Evolutionary conservation across 2,329 filamentous ascomycete genomes (phyloP), one percentile per base, ranked within the genome.

Genomic region (Coniella lustricola): DNA sequence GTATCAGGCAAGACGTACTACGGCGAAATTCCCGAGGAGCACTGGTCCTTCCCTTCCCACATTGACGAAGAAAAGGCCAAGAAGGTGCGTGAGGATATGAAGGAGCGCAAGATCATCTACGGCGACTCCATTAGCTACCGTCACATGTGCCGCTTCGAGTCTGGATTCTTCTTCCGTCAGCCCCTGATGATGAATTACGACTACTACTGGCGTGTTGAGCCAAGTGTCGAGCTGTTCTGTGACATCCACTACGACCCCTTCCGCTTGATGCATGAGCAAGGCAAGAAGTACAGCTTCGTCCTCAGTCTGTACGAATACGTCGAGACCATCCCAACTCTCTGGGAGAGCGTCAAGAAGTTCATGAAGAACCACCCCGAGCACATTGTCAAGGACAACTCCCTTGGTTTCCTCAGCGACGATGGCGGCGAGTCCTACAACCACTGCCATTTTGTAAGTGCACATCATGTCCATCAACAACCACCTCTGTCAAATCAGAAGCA

Each of bases 61-160:
- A 98, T 98, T 61, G 93, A 98, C 64, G 86, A 95, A 69, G 87
- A 96, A 44, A 94, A 87, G 72, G 94, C 93, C 36, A 80, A 81
- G 62, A 86, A 88, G 68, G 90, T 93, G 52, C 87, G 93, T 53
- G 85, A 96, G 71, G 88, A 96, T 60, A 98, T 98, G 93, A 82
- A 81, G 49, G 79, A 88, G 66, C 82, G 84, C 64, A 94, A 96
- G 73, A 95, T 98, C 67, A 98, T 98, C 69, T 98, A 98, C 65
- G 93, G 93, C 53, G 93, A 97, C 68, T 95, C 90, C 10, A 72
- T 95, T 70, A 95, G 88, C 72, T 98, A 98, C 74, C 84, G 93
- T 55, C 94, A 98, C 75, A 98, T 98, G 93, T 98, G 93, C 71
- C 88, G 93, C 56, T 98, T 95, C 65, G 93, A 98, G 70, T 97